These are phyloP conservation scores for Parafenestella ontariensis DNA, from an alignment of 2,329 filamentous ascomycete species.

Conservation along the genomic window DNA sequence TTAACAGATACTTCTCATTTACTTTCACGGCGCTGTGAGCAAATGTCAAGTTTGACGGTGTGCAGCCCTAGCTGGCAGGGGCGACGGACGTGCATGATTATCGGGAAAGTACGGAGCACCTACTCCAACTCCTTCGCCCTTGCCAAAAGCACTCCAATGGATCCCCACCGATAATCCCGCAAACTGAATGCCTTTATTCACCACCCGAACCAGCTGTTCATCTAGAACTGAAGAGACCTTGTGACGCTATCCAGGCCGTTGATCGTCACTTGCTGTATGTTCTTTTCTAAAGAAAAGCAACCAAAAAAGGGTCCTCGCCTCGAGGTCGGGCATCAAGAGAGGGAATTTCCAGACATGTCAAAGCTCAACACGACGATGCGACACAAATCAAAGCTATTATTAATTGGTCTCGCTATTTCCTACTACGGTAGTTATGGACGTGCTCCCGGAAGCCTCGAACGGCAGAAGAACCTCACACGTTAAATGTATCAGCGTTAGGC, in stretches of 20 bases:
- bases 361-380: slow-evolving; percentile 16
- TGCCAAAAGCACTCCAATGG: neutral
- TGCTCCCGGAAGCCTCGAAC: slow-evolving; percentile 15
- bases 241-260: neutral
- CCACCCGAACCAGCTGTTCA: neutral
- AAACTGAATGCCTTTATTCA: neutral
- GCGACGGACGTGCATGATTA: neutral
- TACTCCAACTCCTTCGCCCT: neutral
- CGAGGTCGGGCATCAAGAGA: slow-evolving; percentile 24
- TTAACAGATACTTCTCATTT: neutral
- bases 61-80: neutral
- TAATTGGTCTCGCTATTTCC: slow-evolving; percentile 23
- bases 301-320: slow-evolving; percentile 1
- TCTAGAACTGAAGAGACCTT: neutral
- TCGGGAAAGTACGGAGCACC: neutral
- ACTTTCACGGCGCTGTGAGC: neutral
- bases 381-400: slow-evolving; percentile 23
- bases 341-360: slow-evolving; percentile 16
- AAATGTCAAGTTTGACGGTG: neutral
- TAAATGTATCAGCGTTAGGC: neutral
- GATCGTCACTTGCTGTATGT: neutral
- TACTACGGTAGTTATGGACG: slow-evolving; percentile 8
- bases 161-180: neutral
- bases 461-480: neutral
- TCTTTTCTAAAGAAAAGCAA: neutral